Evolutionary conservation across 1,139 yeast genomes (phyloP).

Genomic region (Blastobotrys raffinosifermentans): DNA sequence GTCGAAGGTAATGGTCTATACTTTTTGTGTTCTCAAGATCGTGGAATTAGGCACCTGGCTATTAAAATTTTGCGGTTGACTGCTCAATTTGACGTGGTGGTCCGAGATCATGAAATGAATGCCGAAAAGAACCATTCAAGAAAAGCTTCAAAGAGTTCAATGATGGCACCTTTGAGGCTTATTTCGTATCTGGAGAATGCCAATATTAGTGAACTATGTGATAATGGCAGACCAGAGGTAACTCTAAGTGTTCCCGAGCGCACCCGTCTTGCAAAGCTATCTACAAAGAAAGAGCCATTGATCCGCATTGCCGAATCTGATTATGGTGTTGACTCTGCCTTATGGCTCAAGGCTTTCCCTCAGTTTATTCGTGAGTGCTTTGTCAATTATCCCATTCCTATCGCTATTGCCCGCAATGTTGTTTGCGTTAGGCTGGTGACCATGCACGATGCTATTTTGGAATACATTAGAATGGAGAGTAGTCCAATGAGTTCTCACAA

Average conservation of each 20-base stretch:
- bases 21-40: slow-evolving; percentile 84
- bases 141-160: slow-evolving; percentile 18
- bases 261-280: slow-evolving; percentile 60
- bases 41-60: slow-evolving; percentile 67
- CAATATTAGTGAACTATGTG: slow-evolving; percentile 62
- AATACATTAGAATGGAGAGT: slow-evolving; percentile 47
- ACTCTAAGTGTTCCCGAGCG: slow-evolving; percentile 78
- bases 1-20: slow-evolving; percentile 94
- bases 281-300: slow-evolving; percentile 52
- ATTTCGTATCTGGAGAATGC: slow-evolving; percentile 69
- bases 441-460: slow-evolving; percentile 73
- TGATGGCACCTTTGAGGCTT: slow-evolving; percentile 69
- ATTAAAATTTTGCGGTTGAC: slow-evolving; percentile 67
- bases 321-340: slow-evolving; percentile 89
- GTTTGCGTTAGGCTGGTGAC: slow-evolving; percentile 87
- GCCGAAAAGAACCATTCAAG: slow-evolving; percentile 18
- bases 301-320: slow-evolving; percentile 80
- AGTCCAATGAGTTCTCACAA: slow-evolving; percentile 3
- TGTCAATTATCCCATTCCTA: slow-evolving; percentile 83
- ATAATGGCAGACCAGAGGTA: slow-evolving; percentile 42
- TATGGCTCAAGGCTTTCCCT: slow-evolving; percentile 91
- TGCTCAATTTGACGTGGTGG: slow-evolving; percentile 78
- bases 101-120: slow-evolving; percentile 46
- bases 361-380: slow-evolving; percentile 64
- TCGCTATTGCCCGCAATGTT: slow-evolving; percentile 88